Base-by-base conservation (phyloP, 2,329 filamentous ascomycete species). In the Colletotrichum sp. region DNA sequence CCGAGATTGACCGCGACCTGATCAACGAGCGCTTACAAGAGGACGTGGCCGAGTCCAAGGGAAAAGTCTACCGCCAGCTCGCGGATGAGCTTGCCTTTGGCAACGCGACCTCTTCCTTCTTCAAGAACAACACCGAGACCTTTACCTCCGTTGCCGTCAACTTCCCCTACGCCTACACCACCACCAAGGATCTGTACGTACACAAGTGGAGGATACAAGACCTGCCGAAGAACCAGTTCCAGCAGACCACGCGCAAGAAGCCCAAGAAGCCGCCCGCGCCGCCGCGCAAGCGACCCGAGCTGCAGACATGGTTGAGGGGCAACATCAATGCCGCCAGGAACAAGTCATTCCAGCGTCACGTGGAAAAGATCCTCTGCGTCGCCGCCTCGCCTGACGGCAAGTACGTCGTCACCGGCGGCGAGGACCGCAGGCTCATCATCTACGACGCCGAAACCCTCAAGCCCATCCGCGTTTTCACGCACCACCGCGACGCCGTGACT, bases 11-110 rank as follows among this genome's bases (percentile, higher is more conserved):
- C 86, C 91, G 94, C 75, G 97, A 99, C 82, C 87, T 98, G 80
- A 96, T 99, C 81, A 96, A 96, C 57, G 95, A 98, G 84, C 90
- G 96, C 80, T 87, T 99, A 80, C 93, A 96, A 84, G 95, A 98
- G 85, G 97, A 99, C 83, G 95, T 97, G 59, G 93, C 97, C 68
- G 97, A 98, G 86, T 92, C 92, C 72, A 98, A 98, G 86, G 97
- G 97, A 74, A 94, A 94, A 80, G 90, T 98, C 66, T 99, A 98
- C 86, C 92, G 95, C 68, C 92, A 92, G 83, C 91, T 99, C 79
- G 94, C 95, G 43, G 87, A 90, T 26, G 91, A 95, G 79, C 89
- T 98, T 78, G 92, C 93, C 77, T 94, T 98, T 83, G 87, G 87
- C 67, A 86, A 89, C 39, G 93, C 94, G 48, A 89, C 90, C 18